Evolutionary conservation across 2,329 filamentous ascomycete species (phyloP), one percentile per base, ranked within the genome.

Genomic region (Sphaerulina vaccinii): DNA sequence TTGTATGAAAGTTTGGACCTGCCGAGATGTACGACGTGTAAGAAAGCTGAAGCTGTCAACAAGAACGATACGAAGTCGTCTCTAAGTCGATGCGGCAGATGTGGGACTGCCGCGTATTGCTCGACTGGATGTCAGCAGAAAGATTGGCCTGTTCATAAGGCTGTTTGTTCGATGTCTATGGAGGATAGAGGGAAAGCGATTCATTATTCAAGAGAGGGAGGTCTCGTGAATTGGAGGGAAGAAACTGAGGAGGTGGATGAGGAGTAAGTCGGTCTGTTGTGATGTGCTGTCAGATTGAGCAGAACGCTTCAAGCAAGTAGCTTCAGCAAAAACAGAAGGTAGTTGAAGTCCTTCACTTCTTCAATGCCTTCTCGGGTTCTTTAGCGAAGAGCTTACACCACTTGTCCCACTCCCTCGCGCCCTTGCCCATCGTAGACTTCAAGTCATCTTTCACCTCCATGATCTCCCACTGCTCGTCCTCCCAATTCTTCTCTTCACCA

Each of bases 81-180:
- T 9, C 16, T 62, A 43, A 51, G 50, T 15, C 35, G 51, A 9
- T 62, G 59, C 43, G 52, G 56, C 1, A 59, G 48, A 45, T 62
- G 59, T 41, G 59, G 59, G 7, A 62, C 59, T 3, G 59, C 58
- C 27, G 56, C 56, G n/a, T 62, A 62, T 38, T 62, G 59, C 40
- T 58, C 54, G 21, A 16, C 22, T 19, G 24, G 11, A 4, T 60
- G 58, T 51, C 59, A 62, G 33, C 48, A 47, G 24, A 19, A 18
- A 18, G 59, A 62, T 43, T 62, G 59, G 59, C 38, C 58, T 13
- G 56, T 60, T 13, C 59, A 62, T 37, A 62, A 62, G 21, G 52
- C 38, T 2, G 56, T 59, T 7, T 62, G 59, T 39, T 40, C 37
- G 3, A 57, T 62, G 59, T 36, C 16, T 23, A 22, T 55, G 48